Base-by-base conservation (phyloP, 306 rosid species). In the Biancaea sappan region DNA sequence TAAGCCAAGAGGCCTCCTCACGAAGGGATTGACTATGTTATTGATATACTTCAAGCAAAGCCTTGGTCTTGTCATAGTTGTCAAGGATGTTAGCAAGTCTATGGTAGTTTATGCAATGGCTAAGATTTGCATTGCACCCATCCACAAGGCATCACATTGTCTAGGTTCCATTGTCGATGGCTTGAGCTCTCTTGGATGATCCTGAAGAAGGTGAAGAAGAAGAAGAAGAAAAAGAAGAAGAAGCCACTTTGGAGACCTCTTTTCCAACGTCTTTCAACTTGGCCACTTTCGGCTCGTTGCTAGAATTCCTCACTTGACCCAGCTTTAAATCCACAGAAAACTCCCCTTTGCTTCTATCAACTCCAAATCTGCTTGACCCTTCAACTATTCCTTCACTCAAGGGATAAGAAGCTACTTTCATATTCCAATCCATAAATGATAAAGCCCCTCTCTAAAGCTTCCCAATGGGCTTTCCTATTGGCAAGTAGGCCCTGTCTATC, bases 241-340 rank as follows among this genome's bases (percentile, higher is more conserved):
- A n/a, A n/a, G n/a, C 71, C 26, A 71, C 38, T 72, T 81, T 90
- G 63, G 91, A 79, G n/a, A 68, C n/a, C n/a, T n/a, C 72, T 29
- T 84, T 81, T 12, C 64, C 66, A 58, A 59, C 81, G 53, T 84
- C 86, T 81, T 80, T 86, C 84, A 78, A 80, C 61, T 80, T 70
- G 6, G 71, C 75, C 31, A 58, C 66, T 41, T 70, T 9, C 26
- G 18, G 28, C 29, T 80, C 86, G 40, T 60, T 72, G 66, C 81
- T 80, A 26, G 88, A 75, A 75, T 66, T 74, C 50, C 83, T 82
- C 77, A 86, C 86, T 16, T 80, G 96, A 66, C 98, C 98, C 56
- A 93, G 95, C 87, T 93, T 90, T 91, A 93, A 86, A 81, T 93
- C 98, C 53, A 93, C 90, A 47, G 90, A 88, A 82, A 93, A 93